Percentiles rank a stretch among this genome's conserved stretches.
These are phyloP conservation scores for Evernia prunastri DNA, from an alignment of 495 filamentous ascomycete genomes.

Conservation along the genomic window DNA sequence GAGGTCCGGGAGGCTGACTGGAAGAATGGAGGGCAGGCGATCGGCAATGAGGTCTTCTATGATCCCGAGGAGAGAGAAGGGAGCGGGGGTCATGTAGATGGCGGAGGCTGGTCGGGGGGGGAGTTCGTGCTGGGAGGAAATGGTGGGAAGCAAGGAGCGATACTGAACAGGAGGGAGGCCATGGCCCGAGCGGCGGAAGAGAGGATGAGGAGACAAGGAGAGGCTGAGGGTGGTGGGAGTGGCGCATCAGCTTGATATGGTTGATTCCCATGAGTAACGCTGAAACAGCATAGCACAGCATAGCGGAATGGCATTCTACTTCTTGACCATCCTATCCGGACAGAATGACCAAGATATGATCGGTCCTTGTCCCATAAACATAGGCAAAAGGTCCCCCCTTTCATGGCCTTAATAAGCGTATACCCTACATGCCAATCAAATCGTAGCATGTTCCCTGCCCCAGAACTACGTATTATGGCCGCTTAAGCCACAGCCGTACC, in stretches of 20 bases:
- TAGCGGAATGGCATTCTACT: not conserved
- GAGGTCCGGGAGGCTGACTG: constrained; percentile 80
- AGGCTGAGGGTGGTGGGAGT: constrained; percentile 36
- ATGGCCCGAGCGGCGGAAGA: constrained; percentile 52
- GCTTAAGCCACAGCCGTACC: not conserved
- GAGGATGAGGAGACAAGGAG: constrained; percentile 28
- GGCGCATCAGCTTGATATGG: constrained; percentile 21
- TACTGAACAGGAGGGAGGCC: constrained; percentile 57
- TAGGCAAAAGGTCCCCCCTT: not conserved
- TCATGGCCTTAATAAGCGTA: not conserved
- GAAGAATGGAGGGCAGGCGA: constrained; percentile 55
- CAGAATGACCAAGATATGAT: not conserved
- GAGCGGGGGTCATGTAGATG: constrained; percentile 59
- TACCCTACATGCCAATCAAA: not conserved
- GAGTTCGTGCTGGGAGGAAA: constrained; percentile 72
- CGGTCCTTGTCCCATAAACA: not conserved
- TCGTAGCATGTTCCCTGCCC: not conserved
- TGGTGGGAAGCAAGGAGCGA: constrained; percentile 30
- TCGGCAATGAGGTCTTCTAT: constrained; percentile 66
- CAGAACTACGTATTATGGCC: not conserved
- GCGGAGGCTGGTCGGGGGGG: constrained; percentile 82
- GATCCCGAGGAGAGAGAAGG: constrained; percentile 51
- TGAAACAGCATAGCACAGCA: not conserved
- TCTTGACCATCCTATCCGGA: not conserved
- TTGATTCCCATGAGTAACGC: not conserved